Evolutionary conservation across 257 asterid species (phyloP).

Genomic region (Buddleja alternifolia): DNA sequence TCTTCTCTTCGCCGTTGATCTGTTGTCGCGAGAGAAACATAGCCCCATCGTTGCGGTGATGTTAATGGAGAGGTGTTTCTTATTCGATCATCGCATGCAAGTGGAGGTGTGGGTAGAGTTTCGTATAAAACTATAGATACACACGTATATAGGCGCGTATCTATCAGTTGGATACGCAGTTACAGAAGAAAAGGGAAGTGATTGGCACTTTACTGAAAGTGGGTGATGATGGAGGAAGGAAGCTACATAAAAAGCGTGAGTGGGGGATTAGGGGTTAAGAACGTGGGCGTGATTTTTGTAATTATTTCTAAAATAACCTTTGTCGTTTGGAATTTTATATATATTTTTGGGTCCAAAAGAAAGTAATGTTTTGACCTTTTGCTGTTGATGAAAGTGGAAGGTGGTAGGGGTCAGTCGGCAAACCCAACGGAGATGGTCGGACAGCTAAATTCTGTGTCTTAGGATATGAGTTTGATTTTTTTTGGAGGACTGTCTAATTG

Average conservation of each 20-base stretch:
- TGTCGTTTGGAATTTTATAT: not conserved
- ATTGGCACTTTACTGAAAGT: slow-evolving; percentile 32
- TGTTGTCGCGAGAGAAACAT: slow-evolving; percentile 70
- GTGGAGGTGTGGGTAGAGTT: slow-evolving; percentile 19
- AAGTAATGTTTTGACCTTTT: slow-evolving; percentile 27
- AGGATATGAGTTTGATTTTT: no score
- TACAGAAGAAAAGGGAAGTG: slow-evolving; percentile 20
- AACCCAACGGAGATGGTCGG: no score
- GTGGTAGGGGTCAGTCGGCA: no score
- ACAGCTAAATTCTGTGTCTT: no score
- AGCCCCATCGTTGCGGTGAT: slow-evolving; percentile 57
- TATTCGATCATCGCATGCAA: slow-evolving; percentile 35
- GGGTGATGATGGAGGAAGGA: slow-evolving; percentile 27
- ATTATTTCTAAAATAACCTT: slow-evolving; percentile 28
- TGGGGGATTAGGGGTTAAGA: slow-evolving; percentile 27
- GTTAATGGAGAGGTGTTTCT: slow-evolving; percentile 16
- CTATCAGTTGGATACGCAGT: slow-evolving; percentile 28
- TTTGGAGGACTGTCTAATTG: no score
- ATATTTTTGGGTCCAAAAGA: slow-evolving; percentile 16
- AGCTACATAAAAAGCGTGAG: slow-evolving; percentile 24
- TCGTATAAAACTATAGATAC: not conserved
- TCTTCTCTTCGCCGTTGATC: slow-evolving; percentile 55
- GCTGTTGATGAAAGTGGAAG: no score
- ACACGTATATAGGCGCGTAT: slow-evolving; percentile 20
- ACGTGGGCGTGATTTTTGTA: slow-evolving; percentile 24